phyloP scores from a whole-genome alignment of 176 grass and related monocot species.

The Areca catechu region DNA sequence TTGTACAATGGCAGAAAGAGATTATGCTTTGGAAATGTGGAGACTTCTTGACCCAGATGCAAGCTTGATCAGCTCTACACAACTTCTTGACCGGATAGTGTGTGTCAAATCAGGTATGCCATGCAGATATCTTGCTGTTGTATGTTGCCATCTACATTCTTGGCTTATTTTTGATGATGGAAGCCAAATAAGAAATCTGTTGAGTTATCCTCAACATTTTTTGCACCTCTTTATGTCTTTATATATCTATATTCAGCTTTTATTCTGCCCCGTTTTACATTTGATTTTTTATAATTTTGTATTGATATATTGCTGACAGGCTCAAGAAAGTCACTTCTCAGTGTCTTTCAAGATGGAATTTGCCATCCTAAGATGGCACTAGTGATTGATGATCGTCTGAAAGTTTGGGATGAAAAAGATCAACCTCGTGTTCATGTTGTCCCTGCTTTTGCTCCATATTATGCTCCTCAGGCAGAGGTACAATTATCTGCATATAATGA shows the following conservation, averaged over 20 bases:
- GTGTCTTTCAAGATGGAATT: conserved; percentile 89
- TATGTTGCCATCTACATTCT: background rate
- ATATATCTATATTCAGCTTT: too few species aligned
- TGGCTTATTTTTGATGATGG: too few species aligned
- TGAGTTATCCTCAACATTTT: too few species aligned
- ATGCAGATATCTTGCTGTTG: background rate
- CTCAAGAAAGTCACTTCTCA: conserved; percentile 68
- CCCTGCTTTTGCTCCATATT: conserved; percentile 95
- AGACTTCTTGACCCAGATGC: conserved; percentile 90
- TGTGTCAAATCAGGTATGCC: conserved; percentile 92
- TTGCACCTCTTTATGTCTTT: too few species aligned
- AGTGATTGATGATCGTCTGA: conserved; percentile 92
- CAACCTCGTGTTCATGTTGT: conserved; percentile 91
- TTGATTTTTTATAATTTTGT: too few species aligned
- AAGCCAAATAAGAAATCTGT: too few species aligned
- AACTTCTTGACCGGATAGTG: conserved; percentile 79
- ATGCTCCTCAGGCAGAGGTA: conserved; percentile 98
- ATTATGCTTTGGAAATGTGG: conserved; percentile 99
- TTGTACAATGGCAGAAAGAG: conserved; percentile 99
- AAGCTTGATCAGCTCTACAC: conserved; percentile 68
- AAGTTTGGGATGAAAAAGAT: conserved; percentile 99
- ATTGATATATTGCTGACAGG: conserved; percentile 32
- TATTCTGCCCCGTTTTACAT: too few species aligned
- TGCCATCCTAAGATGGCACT: conserved; percentile 96
- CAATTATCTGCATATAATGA: too few species aligned